Evolutionary conservation across 179 eudicot genomes (phyloP), one percentile per base, ranked within the genome.

Genomic region (Sideroxylon spinosum): DNA sequence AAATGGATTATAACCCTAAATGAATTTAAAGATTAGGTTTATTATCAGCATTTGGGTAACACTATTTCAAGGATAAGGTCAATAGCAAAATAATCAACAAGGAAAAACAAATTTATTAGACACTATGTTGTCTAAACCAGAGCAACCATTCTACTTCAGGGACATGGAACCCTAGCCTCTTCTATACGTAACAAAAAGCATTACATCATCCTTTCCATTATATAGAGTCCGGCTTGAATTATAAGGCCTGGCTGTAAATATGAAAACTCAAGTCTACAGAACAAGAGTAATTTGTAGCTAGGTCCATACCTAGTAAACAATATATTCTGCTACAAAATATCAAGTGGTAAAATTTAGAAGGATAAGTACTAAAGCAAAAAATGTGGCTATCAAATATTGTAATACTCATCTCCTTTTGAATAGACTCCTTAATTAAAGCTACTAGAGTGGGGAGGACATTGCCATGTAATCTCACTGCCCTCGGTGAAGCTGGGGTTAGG

Each of bases 161-260:
- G 55, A 68, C 46, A 53, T 68, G 73, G 22, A 19, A 68, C 53
- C 46, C 53, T n/a, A 68, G 28, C 56, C 55, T 53, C 50, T 68
- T 29, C 73, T 7, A 10, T 7, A 8, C 22, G 5, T 9, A 66
- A 66, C 23, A 32, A 29, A 66, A 66, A 46, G 14, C 17, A 68
- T 68, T 22, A 9, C 49, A 16, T 28, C 10, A 66, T 66, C 50
- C 53, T 17, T 68, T 68, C 55, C 10, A 46, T 9, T 9, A 68
- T 46, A 20, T 1, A 2, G 28, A 9, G 1, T 3, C 7, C 12
- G 4, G 19, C 17, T 68, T 10, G 26, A 44, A 46, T 46, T 68
- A 9, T 17, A 59, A 1, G 20, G 56, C 13, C 16, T 46, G 50
- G 2, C 13, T n/a, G 26, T 14, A n/a, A 4, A 44, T 68, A 12